Evolutionary conservation across 2,329 filamentous ascomycete species (phyloP), one percentile per base, ranked within the genome.

Genomic region (Pestalotiopsis sp.): DNA sequence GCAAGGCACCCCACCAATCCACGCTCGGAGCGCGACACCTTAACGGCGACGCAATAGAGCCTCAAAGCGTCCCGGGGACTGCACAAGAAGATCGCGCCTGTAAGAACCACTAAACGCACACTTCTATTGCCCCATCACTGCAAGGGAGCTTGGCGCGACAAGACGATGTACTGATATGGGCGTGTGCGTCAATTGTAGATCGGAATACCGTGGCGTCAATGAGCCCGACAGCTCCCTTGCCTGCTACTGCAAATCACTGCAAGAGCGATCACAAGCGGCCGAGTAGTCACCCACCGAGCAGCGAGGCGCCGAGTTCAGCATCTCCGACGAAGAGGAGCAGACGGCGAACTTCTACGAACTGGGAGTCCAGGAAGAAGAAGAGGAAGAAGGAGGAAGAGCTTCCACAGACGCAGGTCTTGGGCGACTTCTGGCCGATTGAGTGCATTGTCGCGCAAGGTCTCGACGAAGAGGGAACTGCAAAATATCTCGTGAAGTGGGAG

Each of bases 401-500:
- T 17, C 61, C n/a, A 20, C 12, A 64, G n/a, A 59, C 57, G 14
- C 23, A 6, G 57, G 20, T 23, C 6, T 17, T 14, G 3, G 13
- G 20, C n/a, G 67, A 59, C 49, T 78, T 76, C 71, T 80, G 73
- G 64, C 72, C 64, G 20, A 76, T 83, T 49, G 76, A 76, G 41
- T 77, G 76, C 64, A 83, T 84, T 25, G 67, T 82, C 13, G 76
- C 75, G 64, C 81, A 45, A 83, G 76, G 81, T 77, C 69, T n/a
- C 31, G 14, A 41, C 4, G 67, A 72, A 23, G 68, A 72, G 38
- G 75, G 79, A 12, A 74, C 73, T 27, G 74, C 74, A 12, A 70
- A 80, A n/a, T 91, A 89, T 71, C 74, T 81, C 3, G 83, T 91
- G 66, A 84, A 89, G 73, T 91, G 89, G 89, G 83, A 81, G 62